Conservation (phyloP, 2,329 filamentous ascomycete species). For the Mycosphaerella sp. region DNA sequence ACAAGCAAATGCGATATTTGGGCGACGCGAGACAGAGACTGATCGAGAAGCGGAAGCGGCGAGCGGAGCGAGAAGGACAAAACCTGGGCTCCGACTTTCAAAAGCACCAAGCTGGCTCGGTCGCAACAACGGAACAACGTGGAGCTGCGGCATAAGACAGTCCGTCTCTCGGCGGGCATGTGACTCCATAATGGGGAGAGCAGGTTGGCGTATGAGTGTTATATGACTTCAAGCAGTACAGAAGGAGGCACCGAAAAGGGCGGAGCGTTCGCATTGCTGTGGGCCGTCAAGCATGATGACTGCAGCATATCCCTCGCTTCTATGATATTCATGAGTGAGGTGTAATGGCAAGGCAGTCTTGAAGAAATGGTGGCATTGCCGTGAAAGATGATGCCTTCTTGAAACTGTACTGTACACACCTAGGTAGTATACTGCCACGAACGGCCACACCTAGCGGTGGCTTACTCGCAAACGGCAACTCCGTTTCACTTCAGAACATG, state of each 20-base stretch:
- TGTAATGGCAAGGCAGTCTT: not conserved
- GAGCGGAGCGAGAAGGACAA: slow-evolving; percentile 56
- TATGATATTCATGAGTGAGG: slow-evolving; percentile 3
- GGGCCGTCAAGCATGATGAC: not conserved
- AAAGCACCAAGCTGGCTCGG: slow-evolving; percentile 29
- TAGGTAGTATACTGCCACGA: not conserved
- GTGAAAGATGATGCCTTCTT: not conserved
- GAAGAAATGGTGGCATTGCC: not conserved
- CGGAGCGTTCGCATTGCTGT: not conserved
- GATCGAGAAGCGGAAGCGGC: slow-evolving; percentile 81
- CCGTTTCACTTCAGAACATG: not conserved
- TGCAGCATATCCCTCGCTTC: not conserved
- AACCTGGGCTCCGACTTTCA: slow-evolving; percentile 29
- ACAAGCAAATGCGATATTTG: slow-evolving; percentile 70
- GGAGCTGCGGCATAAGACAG: slow-evolving; percentile 3
- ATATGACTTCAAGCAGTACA: not conserved
- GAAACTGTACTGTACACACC: not conserved
- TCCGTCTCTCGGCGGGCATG: not conserved
- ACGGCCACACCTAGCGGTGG: slow-evolving; percentile 5
- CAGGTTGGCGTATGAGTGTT: not conserved
- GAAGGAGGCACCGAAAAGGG: not conserved
- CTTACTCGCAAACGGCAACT: slow-evolving; percentile 6
- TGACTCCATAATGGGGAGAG: not conserved
- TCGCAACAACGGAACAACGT: slow-evolving; percentile 5
- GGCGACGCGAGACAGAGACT: slow-evolving; percentile 71